These are phyloP conservation scores for Hymenoscyphus fructigenus DNA, from an alignment of 2,329 filamentous ascomycete genomes.

Conservation along the genomic window DNA sequence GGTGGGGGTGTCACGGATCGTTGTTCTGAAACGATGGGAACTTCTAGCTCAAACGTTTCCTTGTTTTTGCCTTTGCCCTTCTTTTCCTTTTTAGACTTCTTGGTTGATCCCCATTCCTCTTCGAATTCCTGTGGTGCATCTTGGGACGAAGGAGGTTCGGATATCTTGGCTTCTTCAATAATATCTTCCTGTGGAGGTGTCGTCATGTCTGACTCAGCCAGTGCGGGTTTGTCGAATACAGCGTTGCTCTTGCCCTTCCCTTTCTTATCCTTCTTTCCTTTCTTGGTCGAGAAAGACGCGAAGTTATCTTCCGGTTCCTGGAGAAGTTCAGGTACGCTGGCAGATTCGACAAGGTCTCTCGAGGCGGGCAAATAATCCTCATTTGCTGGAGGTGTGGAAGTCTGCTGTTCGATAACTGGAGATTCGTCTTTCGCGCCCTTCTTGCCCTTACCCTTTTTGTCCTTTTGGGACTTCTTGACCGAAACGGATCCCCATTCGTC, in stretches of 20 bases:
- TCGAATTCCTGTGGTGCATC: not conserved
- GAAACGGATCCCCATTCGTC: conserved; percentile 7
- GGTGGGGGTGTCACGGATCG: not conserved
- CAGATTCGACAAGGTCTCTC: not conserved
- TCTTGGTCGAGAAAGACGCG: conserved; percentile 11
- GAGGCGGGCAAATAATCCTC: not conserved
- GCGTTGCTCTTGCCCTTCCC: conserved; percentile 24
- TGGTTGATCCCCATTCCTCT: conserved; percentile 3
- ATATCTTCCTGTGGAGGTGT: conserved; percentile 1
- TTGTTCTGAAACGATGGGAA: not conserved
- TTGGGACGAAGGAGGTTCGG: not conserved
- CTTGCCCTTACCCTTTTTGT: conserved; percentile 8
- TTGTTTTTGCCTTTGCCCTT: conserved; percentile 16
- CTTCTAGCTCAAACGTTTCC: not conserved
- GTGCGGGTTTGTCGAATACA: not conserved
- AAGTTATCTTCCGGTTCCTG: conserved; percentile 8
- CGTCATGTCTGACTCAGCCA: not conserved
- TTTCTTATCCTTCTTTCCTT: conserved; percentile 20
- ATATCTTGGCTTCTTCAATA: conserved; percentile 5
- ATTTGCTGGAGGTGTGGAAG: not conserved
- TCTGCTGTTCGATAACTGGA: not conserved
- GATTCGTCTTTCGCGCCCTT: not conserved
- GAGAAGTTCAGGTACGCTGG: not conserved
- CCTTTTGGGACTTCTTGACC: conserved; percentile 14
- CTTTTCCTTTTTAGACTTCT: conserved; percentile 39